Conservation (phyloP, 805 yeast species). For the Candida oleophila region DNA sequence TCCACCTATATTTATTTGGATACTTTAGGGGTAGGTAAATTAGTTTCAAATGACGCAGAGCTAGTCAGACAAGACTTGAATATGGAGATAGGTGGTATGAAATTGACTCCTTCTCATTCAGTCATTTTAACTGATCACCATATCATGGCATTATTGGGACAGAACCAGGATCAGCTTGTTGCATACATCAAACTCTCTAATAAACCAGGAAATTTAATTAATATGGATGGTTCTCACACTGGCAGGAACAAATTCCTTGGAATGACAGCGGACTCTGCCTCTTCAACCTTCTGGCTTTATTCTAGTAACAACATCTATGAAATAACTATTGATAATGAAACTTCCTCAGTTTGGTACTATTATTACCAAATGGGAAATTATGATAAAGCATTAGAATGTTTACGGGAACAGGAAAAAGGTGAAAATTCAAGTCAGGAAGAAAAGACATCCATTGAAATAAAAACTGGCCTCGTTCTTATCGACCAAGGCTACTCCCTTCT, state of each 20-base stretch:
- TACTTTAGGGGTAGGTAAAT: conserved; percentile 7
- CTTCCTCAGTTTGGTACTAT: conserved; percentile 69
- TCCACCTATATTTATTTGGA: neutral
- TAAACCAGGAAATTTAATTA: conserved; percentile 6
- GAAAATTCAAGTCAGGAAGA: neutral
- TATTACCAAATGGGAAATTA: conserved; percentile 44
- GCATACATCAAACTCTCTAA: conserved; percentile 30
- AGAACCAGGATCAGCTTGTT: conserved; percentile 15
- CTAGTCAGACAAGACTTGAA: conserved; percentile 17
- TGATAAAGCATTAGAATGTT: conserved; percentile 58
- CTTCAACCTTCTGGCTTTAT: conserved; percentile 74
- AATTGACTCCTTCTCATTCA: conserved; percentile 8
- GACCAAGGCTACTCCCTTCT: conserved; percentile 39
- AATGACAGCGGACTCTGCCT: conserved; percentile 26
- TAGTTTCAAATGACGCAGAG: conserved; percentile 26
- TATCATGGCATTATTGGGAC: conserved; percentile 18
- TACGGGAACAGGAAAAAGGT: conserved; percentile 12
- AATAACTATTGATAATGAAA: conserved; percentile 66
- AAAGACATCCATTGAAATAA: conserved; percentile 7
- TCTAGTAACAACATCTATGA: conserved; percentile 66
- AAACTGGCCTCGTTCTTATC: conserved; percentile 27
- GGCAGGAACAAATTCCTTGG: conserved; percentile 20
- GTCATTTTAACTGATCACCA: conserved; percentile 31
- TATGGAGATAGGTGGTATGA: conserved; percentile 3
- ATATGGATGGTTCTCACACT: conserved; percentile 6